phyloP scores from a whole-genome alignment of 2,329 filamentous ascomycete genomes.

The Exophiala sp. region DNA sequence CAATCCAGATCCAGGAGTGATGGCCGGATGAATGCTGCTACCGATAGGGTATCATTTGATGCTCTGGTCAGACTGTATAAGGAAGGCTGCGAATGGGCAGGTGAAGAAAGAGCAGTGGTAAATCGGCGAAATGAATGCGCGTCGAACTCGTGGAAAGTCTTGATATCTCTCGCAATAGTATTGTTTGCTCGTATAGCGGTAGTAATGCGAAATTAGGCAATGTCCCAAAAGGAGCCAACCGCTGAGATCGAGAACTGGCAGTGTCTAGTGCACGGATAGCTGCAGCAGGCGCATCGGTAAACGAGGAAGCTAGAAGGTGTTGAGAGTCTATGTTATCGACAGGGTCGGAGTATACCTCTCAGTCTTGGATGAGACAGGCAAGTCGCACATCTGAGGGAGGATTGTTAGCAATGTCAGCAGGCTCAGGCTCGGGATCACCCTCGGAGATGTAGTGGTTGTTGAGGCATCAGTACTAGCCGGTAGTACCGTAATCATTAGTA shows the following conservation, averaged over 20 bases:
- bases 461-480: conserved; percentile 8
- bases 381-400: conserved; percentile 23
- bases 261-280: conserved; percentile 21
- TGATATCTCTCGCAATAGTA: too few species aligned
- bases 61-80: conserved; percentile 11
- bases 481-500: conserved; percentile 19
- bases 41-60: conserved; percentile 17
- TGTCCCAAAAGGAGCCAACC: conserved; percentile 17
- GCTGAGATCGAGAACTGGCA: conserved; percentile 22
- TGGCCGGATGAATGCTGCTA: conserved; percentile 18
- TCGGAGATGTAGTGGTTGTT: conserved; percentile 11
- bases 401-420: conserved; percentile 26
- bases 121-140: conserved; percentile 15
- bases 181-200: conserved; percentile 27
- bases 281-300: conserved; percentile 16
- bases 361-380: conserved; percentile 11
- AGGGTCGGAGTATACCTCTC: conserved; percentile 16
- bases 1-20: conserved; percentile 24
- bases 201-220: conserved; percentile 22
- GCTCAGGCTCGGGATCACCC: conserved; percentile 16
- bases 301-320: conserved; percentile 16
- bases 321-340: conserved; percentile 16
- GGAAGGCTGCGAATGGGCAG: conserved; percentile 4
- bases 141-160: conserved; percentile 23
- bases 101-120: conserved; percentile 10